Conservation (phyloP, 495 filamentous ascomycete species). For the Neurospora discreta region DNA sequence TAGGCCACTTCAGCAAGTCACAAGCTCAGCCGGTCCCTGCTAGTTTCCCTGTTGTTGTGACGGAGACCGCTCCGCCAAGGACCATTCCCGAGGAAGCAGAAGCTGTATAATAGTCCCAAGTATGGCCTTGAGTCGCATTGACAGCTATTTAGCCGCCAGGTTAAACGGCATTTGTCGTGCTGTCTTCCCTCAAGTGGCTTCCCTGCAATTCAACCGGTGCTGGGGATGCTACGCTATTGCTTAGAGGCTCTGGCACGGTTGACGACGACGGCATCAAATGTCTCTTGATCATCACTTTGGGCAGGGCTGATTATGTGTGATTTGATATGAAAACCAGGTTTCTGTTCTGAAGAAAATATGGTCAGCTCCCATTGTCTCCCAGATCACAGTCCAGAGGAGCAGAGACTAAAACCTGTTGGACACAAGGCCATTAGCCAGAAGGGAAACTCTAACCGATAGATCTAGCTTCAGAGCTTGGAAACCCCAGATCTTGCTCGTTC, state of each 20-base stretch:
- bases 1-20: not conserved
- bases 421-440: not conserved
- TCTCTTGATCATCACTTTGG: not conserved
- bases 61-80: not conserved
- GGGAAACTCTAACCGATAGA: not conserved
- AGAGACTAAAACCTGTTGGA: not conserved
- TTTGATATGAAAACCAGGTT: not conserved
- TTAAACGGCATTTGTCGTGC: slow-evolving; percentile 13
- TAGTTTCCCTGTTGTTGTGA: not conserved
- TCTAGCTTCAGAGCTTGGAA: not conserved
- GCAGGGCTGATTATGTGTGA: not conserved
- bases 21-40: not conserved
- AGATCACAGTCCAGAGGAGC: not conserved
- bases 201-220: not conserved
- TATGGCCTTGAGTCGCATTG: slow-evolving; percentile 2
- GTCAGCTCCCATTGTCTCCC: not conserved
- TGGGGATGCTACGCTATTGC: not conserved
- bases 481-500: not conserved
- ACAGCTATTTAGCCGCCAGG: slow-evolving; percentile 10
- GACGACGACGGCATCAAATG: not conserved
- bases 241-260: slow-evolving; percentile 1
- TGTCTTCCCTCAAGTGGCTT: not conserved
- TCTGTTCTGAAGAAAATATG: not conserved
- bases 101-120: not conserved
- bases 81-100: not conserved